Evolutionary conservation across 495 filamentous ascomycete species (phyloP).

Genomic region (Neurospora sp.): DNA sequence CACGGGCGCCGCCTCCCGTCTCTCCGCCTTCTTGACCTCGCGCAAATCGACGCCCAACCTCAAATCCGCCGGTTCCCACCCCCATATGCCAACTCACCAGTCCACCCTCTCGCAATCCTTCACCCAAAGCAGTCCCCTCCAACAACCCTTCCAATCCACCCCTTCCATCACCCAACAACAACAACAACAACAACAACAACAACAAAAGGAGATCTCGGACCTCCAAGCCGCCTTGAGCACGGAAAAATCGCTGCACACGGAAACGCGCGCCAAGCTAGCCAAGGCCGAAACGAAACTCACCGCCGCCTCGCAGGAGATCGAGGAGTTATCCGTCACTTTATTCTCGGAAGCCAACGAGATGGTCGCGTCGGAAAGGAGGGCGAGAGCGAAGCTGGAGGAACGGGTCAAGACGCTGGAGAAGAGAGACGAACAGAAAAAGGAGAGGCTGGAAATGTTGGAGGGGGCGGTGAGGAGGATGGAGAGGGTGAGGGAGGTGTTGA

Average conservation of each 20-base stretch:
- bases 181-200: neutral
- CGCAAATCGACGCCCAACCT: slow-evolving; percentile 38
- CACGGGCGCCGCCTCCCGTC: slow-evolving; percentile 36
- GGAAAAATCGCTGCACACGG: neutral
- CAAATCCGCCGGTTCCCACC: slow-evolving; percentile 5
- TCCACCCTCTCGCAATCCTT: slow-evolving; percentile 1
- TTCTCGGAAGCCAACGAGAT: slow-evolving; percentile 97
- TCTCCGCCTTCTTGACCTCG: slow-evolving; percentile 57
- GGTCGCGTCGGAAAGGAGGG: slow-evolving; percentile 82
- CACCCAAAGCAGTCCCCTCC: neutral
- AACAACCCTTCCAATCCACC: slow-evolving; percentile 16
- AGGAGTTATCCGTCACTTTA: slow-evolving; percentile 75
- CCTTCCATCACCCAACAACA: neutral
- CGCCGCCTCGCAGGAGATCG: slow-evolving; percentile 68
- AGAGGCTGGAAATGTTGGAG: slow-evolving; percentile 64
- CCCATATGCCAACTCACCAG: neutral
- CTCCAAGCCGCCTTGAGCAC: neutral
- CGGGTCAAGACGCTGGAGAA: slow-evolving; percentile 58
- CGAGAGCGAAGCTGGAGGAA: slow-evolving; percentile 69
- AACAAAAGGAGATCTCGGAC: neutral
- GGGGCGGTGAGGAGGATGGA: slow-evolving; percentile 70
- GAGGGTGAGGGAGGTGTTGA: slow-evolving; percentile 53
- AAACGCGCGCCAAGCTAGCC: neutral
- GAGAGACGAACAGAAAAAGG: slow-evolving; percentile 60
- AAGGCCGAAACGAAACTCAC: slow-evolving; percentile 65